Evolutionary conservation across 2,329 filamentous ascomycete genomes (phyloP), one percentile per base, ranked within the genome.

Genomic region (Colletotrichum graminicola): DNA sequence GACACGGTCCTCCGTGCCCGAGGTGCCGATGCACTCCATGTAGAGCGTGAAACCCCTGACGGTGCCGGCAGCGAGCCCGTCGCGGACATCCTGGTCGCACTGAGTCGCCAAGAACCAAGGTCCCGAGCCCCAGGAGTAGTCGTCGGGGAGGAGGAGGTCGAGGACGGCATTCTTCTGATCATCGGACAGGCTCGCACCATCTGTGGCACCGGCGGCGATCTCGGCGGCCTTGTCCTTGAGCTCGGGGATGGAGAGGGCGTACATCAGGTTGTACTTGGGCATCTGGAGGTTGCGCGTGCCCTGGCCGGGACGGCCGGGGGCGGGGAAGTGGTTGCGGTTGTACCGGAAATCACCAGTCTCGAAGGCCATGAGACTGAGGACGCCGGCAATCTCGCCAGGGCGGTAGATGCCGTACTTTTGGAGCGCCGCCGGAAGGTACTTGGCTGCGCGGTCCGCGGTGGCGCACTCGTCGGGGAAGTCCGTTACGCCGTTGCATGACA

Each of bases 281-380:
- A 80, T 80, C 76, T 88, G 86, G 85, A 88, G 86, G 78, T 88
- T 88, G 73, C 82, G 83, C 1, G 93, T 94, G 32, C 93, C 93
- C 79, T 95, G 92, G 11, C 93, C 93, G 0, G 91, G 85, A 0
- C 82, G 77, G n/a, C 85, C 87, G 1, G 67, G 67, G 7, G 43
- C 36, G 73, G 83, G 82, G 43, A 64, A 74, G 75, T 90, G 83
- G 81, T 94, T 94, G 79, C 85, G 87, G 80, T 91, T 93, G 86
- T 89, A 95, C 76, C 88, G 85, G 82, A 95, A 93, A 73, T 91
- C 86, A 29, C 68, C 89, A 1, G 88, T 90, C 82, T 97, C 94
- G 77, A 90, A 91, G 14, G 91, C 88, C 83, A 93, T 92, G 77
- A 94, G 84, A 16, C 90, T 85, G 54, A 96, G 77, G 21, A 95